Evolutionary conservation across 1,284 basidiomycete genomes (phyloP).

Genomic region (Laetiporus sulphureus): DNA sequence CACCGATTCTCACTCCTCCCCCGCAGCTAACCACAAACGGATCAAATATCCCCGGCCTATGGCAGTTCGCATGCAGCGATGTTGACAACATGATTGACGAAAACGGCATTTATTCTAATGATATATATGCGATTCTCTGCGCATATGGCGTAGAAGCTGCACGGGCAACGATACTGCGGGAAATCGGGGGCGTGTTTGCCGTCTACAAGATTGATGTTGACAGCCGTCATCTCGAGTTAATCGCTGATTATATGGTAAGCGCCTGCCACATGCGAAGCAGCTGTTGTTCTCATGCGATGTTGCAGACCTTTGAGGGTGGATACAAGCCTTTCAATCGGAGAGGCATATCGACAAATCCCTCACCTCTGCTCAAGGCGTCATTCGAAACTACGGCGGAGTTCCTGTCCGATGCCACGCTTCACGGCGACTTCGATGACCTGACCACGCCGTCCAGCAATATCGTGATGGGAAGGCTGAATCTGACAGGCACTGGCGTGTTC

Average conservation of each 20-base stretch:
- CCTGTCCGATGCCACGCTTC: constrained; percentile 89
- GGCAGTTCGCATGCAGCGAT: constrained; percentile 72
- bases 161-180: constrained; percentile 83
- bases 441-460: constrained; percentile 87
- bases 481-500: constrained; percentile 86
- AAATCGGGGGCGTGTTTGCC: constrained; percentile 91
- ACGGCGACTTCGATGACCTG: constrained; percentile 93
- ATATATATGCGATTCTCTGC: constrained; percentile 88
- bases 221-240: constrained; percentile 90
- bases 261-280: constrained; percentile 12
- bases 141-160: constrained; percentile 99
- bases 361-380: constrained; percentile 93
- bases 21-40: constrained; percentile 77
- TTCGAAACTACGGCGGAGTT: constrained; percentile 98
- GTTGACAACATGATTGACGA: constrained; percentile 73
- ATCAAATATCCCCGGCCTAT: constrained; percentile 89
- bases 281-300: constrained; percentile 6
- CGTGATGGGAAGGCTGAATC: constrained; percentile 81
- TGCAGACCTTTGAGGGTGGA: constrained; percentile 91
- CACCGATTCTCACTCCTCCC: background rate
- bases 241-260: constrained; percentile 97
- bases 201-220: constrained; percentile 98
- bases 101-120: constrained; percentile 87
- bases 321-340: constrained; percentile 98
- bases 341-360: constrained; percentile 87